phyloP scores from a whole-genome alignment of 371 early-diverging fungal species.

The Coemansia sp. region DNA sequence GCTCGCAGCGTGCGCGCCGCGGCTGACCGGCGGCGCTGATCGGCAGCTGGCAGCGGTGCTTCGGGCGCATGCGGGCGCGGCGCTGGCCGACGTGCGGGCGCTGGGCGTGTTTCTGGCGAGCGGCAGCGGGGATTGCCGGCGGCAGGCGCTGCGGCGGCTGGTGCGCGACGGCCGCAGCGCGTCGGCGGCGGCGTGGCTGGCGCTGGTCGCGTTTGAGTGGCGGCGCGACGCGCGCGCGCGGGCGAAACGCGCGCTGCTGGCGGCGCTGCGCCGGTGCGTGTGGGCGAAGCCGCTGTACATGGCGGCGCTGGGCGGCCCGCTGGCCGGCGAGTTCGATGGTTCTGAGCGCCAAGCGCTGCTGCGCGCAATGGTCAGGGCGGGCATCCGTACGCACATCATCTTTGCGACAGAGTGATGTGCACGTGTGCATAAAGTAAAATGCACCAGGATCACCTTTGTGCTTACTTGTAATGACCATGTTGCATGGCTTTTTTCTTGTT shows the following conservation, averaged over 20 bases:
- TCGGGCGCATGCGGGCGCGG: background rate
- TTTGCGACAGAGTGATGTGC: background rate
- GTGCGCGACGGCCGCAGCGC: slow-evolving; percentile 3
- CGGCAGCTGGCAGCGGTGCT: slow-evolving; percentile 6
- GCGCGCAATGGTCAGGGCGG: slow-evolving; percentile 17
- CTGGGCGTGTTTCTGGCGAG: slow-evolving; percentile 4
- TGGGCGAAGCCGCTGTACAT: slow-evolving; percentile 37
- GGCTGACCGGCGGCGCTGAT: slow-evolving; percentile 4
- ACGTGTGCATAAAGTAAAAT: background rate
- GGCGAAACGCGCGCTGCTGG: slow-evolving; percentile 8
- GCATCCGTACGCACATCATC: slow-evolving; percentile 15
- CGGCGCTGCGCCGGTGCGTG: slow-evolving; percentile 19
- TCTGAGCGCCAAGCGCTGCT: slow-evolving; percentile 12
- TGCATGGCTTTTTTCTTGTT: too few relatives aligned
- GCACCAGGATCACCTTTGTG: background rate
- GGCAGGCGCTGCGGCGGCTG: slow-evolving; percentile 1
- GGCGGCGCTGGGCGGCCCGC: slow-evolving; percentile 7
- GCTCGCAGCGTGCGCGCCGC: slow-evolving; percentile 8
- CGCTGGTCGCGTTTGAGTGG: slow-evolving; percentile 5
- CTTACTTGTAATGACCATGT: background rate
- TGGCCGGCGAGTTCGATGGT: background rate
- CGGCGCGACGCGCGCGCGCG: background rate
- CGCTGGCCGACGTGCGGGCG: slow-evolving; percentile 5
- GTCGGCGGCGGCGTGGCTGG: slow-evolving; percentile 22
- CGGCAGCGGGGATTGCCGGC: background rate